These are phyloP conservation scores for Eutypa lata DNA, from an alignment of 2,329 filamentous ascomycete species.

Conservation along the genomic window DNA sequence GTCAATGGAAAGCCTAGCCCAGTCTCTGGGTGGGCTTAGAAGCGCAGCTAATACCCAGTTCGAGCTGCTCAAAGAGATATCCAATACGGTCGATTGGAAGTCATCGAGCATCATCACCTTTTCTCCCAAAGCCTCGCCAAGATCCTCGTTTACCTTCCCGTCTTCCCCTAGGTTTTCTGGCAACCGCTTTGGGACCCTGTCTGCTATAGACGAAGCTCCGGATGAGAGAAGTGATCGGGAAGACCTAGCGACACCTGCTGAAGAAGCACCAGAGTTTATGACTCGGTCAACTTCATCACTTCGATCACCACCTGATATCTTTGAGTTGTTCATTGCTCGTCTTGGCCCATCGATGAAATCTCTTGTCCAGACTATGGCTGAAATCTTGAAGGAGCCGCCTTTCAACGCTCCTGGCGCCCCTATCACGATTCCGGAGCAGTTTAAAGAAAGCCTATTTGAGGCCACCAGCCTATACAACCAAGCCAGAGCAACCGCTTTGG, in stretches of 20 bases:
- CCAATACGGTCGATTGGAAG: slow-evolving; percentile 24
- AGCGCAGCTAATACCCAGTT: slow-evolving; percentile 91
- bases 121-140: slow-evolving; percentile 25
- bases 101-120: slow-evolving; percentile 29
- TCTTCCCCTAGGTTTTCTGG: slow-evolving; percentile 31
- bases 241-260: slow-evolving; percentile 24
- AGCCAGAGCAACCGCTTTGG: slow-evolving; percentile 72
- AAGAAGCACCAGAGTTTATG: slow-evolving; percentile 7
- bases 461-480: slow-evolving; percentile 77
- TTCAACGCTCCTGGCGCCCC: slow-evolving; percentile 68
- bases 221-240: slow-evolving; percentile 54
- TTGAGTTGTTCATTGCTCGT: slow-evolving; percentile 82
- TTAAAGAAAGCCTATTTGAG: slow-evolving; percentile 74
- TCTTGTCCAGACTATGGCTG: slow-evolving; percentile 83
- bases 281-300: slow-evolving; percentile 32
- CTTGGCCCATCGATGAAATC: slow-evolving; percentile 96
- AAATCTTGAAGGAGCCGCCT: slow-evolving; percentile 83
- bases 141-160: slow-evolving; percentile 10
- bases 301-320: slow-evolving; percentile 75
- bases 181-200: slow-evolving; percentile 43
- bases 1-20: slow-evolving; percentile 79
- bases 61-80: slow-evolving; percentile 68
- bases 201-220: slow-evolving; percentile 61
- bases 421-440: slow-evolving; percentile 75
- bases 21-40: slow-evolving; percentile 84